Evolutionary conservation across 352 stramenopile species (phyloP), one percentile per base, ranked within the genome.

Genomic region (Phytophthora melonis): DNA sequence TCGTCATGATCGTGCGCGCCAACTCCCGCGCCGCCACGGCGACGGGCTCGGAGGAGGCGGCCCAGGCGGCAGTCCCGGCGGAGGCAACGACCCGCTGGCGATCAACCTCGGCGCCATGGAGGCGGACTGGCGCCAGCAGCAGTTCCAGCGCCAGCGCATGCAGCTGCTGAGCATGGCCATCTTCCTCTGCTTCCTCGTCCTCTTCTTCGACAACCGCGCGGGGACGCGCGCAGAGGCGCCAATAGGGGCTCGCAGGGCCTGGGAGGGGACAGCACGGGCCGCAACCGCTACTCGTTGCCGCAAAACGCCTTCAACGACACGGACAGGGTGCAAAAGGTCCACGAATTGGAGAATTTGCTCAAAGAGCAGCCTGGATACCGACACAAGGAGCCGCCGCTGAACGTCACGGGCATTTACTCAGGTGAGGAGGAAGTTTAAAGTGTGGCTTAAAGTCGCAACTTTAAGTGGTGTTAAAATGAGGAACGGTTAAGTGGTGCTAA

Each of bases 141-240:
- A 94, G 75, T 93, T 95, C 77, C 89, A 95, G 74, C 82, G 89
- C n/a, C 86, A 93, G 79, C 89, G 89, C 60, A 93, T 95, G 86
- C 89, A 95, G 81, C 83, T 95, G 41, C 83, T 95, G 7, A 94
- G 87, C 60, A 95, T 93, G 84, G 88, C 89, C 41, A 95, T 95
- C 56, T 95, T 95, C 55, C 77, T 95, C 25, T 95, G 89, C 75
- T 95, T 95, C 69, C 89, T 95, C 77, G 86, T 95, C 56, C 75
- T 95, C 27, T 94, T 95, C 72, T 93, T 95, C 58, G 89, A 95
- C 65, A 93, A 92, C 72, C 86, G 84, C 75, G 81, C 85, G 10
- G 78, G 79, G 21, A 89, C 36, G 66, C 75, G 61, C 78, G 81
- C 57, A 64, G 66, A 36, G 67, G 71, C 19, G 74, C 61, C 14